phyloP scores from a whole-genome alignment of 129 eudicot genomes.

The Helianthus tuberosus region DNA sequence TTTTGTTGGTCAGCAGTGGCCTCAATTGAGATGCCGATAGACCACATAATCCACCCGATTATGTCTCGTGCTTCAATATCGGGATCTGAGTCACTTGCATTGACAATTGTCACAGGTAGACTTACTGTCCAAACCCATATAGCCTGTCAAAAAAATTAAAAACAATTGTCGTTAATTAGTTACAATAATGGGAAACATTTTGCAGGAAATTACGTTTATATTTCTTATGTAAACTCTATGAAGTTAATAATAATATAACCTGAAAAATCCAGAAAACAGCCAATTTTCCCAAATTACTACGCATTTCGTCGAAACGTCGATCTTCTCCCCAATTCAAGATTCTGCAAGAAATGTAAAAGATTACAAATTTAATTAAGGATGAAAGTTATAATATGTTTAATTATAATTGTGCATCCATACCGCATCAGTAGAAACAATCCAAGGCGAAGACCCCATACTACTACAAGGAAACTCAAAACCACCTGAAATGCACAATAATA shows the following conservation, averaged over 20 bases:
- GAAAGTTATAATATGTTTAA: background rate
- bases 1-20: slow-evolving; percentile 96
- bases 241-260: slow-evolving; percentile 45
- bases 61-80: slow-evolving; percentile 66
- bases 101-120: slow-evolving; percentile 89
- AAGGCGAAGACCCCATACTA: slow-evolving; percentile 93
- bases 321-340: slow-evolving; percentile 99
- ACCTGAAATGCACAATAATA: slow-evolving; percentile 57
- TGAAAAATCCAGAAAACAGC: slow-evolving; percentile 92
- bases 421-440: slow-evolving; percentile 88
- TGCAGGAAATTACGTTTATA: background rate
- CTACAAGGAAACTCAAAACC: slow-evolving; percentile 65
- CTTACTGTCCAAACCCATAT: slow-evolving; percentile 99
- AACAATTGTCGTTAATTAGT: slow-evolving; percentile 13
- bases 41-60: slow-evolving; percentile 96
- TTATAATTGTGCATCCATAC: slow-evolving; percentile 37
- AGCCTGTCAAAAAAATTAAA: slow-evolving; percentile 54
- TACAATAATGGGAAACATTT: background rate
- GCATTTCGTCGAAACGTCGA: slow-evolving; percentile 94
- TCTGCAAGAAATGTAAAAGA: slow-evolving; percentile 40
- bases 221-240: background rate
- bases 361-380: background rate
- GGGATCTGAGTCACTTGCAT: slow-evolving; percentile 78
- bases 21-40: slow-evolving; percentile 65
- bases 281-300: slow-evolving; percentile 74